Conservation (phyloP, 345 rosid species). For the Salix viminalis region DNA sequence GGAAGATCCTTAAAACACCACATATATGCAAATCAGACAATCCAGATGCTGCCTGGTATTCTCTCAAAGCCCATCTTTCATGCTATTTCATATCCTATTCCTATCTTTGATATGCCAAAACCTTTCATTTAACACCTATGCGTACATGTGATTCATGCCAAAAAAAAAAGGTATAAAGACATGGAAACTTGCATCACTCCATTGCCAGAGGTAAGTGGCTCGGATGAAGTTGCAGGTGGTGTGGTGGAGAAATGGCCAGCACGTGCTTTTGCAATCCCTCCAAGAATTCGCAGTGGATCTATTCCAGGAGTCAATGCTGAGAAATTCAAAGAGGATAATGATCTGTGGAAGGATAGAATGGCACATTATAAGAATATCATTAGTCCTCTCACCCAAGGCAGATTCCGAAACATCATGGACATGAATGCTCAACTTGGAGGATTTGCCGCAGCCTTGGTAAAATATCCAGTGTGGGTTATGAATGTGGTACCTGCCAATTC, state of each 20-base stretch:
- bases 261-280: slow-evolving; percentile 72
- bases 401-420: slow-evolving; percentile 86
- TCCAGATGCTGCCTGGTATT: slow-evolving; percentile 73
- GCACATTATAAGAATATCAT: slow-evolving; percentile 56
- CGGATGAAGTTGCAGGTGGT: slow-evolving; percentile 81
- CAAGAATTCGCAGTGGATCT: slow-evolving; percentile 68
- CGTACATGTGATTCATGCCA: too few relatives aligned
- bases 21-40: slow-evolving; percentile 65
- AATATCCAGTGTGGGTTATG: slow-evolving; percentile 90
- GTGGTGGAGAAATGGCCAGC: slow-evolving; percentile 81
- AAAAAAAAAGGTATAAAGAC: slow-evolving; percentile 50
- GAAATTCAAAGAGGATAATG: slow-evolving; percentile 67
- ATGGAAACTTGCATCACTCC: slow-evolving; percentile 84
- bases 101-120: background rate
- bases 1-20: slow-evolving; percentile 44
- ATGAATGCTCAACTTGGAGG: slow-evolving; percentile 95
- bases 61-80: background rate
- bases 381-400: slow-evolving; percentile 51
- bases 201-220: slow-evolving; percentile 58
- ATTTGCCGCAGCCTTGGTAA: slow-evolving; percentile 66
- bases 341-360: slow-evolving; percentile 73
- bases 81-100: background rate
- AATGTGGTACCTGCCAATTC: slow-evolving; percentile 73
- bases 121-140: background rate
- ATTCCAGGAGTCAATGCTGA: slow-evolving; percentile 60